Percentiles rank a stretch among this genome's conserved stretches.
These are phyloP conservation scores for Tremella mesenterica DNA, from an alignment of 768 basidiomycete species.

Conservation along the genomic window DNA sequence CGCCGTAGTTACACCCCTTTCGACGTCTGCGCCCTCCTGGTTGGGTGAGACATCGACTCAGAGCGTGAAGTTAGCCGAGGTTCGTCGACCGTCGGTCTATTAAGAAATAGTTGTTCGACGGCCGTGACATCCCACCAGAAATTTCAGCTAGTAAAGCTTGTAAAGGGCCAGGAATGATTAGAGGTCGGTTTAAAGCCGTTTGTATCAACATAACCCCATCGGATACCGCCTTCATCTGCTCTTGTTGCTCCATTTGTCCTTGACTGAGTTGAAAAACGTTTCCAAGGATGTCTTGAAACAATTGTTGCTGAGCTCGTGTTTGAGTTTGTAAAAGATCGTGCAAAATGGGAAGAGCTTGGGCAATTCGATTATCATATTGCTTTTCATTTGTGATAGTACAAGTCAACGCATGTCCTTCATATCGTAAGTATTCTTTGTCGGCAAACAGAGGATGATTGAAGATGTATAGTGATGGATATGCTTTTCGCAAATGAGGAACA, in stretches of 20 bases:
- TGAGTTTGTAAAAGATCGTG: background rate
- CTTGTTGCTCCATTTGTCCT: background rate
- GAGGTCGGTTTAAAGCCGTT: background rate
- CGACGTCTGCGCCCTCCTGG: no score
- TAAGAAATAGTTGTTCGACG: no score
- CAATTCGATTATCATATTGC: background rate
- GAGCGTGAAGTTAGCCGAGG: no score
- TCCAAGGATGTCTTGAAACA: no score
- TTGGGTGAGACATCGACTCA: no score
- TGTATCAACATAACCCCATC: background rate
- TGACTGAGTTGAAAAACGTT: background rate
- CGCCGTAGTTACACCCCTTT: no score
- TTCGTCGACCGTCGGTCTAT: no score
- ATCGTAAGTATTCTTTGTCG: background rate
- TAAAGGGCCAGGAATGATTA: background rate
- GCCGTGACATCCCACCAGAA: no score
- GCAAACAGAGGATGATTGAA: background rate
- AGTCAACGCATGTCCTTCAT: background rate
- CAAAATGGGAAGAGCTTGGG: background rate
- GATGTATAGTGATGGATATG: background rate
- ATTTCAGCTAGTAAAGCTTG: no score
- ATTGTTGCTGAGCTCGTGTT: no score
- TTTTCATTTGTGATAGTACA: background rate
- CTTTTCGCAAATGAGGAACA: background rate
- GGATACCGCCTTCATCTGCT: background rate